phyloP scores from a whole-genome alignment of 257 asterid genomes.

The Henckelia pumila region DNA sequence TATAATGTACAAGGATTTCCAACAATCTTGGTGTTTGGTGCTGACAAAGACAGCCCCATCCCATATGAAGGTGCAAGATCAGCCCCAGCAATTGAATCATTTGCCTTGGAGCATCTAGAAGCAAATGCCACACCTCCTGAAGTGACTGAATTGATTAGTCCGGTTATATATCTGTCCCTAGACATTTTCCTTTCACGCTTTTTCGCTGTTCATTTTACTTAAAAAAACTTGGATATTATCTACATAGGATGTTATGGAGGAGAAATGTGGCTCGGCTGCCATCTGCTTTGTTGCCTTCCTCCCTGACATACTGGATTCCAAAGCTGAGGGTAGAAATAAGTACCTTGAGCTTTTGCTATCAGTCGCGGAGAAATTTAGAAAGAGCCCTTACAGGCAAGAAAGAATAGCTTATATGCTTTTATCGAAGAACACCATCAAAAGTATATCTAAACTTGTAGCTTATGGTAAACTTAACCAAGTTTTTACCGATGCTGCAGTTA shows the following conservation, averaged over 20 bases:
- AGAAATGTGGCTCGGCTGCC: constrained; percentile 89
- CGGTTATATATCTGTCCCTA: constrained; percentile 36
- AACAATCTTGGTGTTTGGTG: constrained; percentile 93
- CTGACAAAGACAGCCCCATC: constrained; percentile 80
- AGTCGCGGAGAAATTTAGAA: constrained; percentile 79
- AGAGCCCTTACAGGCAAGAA: constrained; percentile 82
- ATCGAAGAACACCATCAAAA: background rate
- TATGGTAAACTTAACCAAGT: constrained; percentile 8
- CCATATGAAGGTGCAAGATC: constrained; percentile 89
- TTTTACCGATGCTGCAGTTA: constrained; percentile 48
- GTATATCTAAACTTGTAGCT: background rate
- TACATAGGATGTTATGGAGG: constrained; percentile 74
- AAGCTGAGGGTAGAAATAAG: constrained; percentile 86
- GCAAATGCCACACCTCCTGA: constrained; percentile 84
- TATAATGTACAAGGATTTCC: constrained; percentile 95
- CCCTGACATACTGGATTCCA: constrained; percentile 94
- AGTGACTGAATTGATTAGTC: constrained; percentile 84
- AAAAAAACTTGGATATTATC: constrained; percentile 17
- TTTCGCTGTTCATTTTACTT: background rate
- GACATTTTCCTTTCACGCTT: background rate
- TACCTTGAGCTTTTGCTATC: constrained; percentile 67
- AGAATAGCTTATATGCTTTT: constrained; percentile 5
- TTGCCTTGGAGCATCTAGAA: constrained; percentile 86
- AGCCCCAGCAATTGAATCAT: constrained; percentile 87
- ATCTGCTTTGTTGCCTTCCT: constrained; percentile 88